Evolutionary conservation across 192 early-diverging fungal genomes (phyloP).

Genomic region (Mortierella alpina): DNA sequence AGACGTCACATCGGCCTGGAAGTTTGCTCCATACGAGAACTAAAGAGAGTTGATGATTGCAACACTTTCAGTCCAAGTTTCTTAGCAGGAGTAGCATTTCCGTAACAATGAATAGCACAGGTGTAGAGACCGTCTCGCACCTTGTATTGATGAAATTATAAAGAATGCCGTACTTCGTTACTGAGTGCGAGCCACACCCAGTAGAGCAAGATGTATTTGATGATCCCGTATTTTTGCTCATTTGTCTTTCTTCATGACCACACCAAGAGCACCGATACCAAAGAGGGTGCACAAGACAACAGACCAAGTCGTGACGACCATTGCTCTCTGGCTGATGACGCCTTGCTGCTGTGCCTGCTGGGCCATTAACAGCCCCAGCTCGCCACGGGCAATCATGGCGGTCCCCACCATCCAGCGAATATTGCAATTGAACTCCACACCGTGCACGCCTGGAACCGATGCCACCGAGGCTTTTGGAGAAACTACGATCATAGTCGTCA

Average conservation of each 20-base stretch:
- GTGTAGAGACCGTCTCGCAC: no score
- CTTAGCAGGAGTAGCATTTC: no score
- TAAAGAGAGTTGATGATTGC: no score
- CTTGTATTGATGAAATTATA: no score
- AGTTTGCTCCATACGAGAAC: conserved; percentile 1
- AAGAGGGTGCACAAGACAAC: conserved; percentile 33
- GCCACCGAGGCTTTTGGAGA: not conserved
- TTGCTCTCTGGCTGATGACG: conserved; percentile 22
- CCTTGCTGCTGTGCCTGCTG: conserved; percentile 42
- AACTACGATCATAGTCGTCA: conserved; percentile 8
- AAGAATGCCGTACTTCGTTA: not conserved
- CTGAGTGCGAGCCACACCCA: conserved; percentile 3
- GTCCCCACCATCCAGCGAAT: conserved; percentile 33
- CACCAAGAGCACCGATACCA: conserved; percentile 22
- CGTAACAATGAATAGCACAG: no score
- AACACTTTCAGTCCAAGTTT: no score
- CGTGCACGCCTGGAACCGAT: no score
- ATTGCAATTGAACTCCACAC: not conserved
- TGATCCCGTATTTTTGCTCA: no score
- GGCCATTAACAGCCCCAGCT: conserved; percentile 41
- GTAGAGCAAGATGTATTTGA: conserved; percentile 25
- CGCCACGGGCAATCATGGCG: conserved; percentile 51
- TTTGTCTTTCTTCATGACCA: conserved; percentile 18
- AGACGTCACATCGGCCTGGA: conserved; percentile 8
- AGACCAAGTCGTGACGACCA: conserved; percentile 48